Base-by-base conservation (phyloP, 306 rosid species). In the Quercus dentata region DNA sequence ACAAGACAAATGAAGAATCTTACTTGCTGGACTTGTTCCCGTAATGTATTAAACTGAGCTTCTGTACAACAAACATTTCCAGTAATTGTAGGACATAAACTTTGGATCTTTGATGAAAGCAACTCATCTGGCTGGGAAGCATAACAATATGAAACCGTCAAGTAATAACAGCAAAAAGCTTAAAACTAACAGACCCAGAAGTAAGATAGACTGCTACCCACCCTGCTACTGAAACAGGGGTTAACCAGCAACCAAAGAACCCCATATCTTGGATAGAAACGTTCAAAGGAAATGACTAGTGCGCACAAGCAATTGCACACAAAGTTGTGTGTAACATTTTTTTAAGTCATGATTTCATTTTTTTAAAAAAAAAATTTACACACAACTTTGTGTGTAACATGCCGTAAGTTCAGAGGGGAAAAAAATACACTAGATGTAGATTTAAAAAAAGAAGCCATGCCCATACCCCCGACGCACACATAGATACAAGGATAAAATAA, bases 1-100 rank as follows among this genome's bases (percentile, higher is more conserved):
- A 17, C 3, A 8, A 65, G 33, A 30, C 6, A 65, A 65, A 51
- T 74, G 46, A 51, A 68, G 80, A 73, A 35, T 44, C 83, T 85
- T 78, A 92, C 99, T 89, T 95, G 99, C 86, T 93, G 97, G 78
- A 95, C 93, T 85, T 93, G 97, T 5, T 92, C 14, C 76, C 84
- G 85, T 88, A 95, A 85, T 62, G 98, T 91, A 74, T 95, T 92
- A 81, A 95, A 95, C 84, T 93, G 99, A 68, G 85, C 67, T 91
- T 88, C 98, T 80, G 99, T 90, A 80, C 99, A 95, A 72, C 98
- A 95, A 82, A 95, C 87, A 65, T 95, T 90, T 79, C 98, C 98
- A 18, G 94, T 90, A 77, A 95, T 90, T 67, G 99, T 91, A 56
- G 99, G 99, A 86, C 99, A 95, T 73, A 95, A 79, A 84, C 98